Conservation (phyloP, 495 filamentous ascomycete species). For the Penicilliopsis zonata region DNA sequence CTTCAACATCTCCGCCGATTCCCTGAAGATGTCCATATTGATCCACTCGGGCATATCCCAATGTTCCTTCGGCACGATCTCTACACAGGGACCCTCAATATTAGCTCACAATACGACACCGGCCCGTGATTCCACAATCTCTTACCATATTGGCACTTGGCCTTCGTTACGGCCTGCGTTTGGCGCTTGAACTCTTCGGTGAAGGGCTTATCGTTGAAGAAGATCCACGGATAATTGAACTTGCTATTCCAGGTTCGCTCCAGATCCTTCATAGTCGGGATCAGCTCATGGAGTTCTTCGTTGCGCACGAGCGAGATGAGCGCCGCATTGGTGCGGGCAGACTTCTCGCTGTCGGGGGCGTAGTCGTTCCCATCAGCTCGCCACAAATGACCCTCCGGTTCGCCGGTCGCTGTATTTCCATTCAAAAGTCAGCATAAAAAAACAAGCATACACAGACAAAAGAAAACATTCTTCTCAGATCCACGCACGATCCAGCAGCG, state of each 20-base stretch:
- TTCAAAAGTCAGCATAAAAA: conserved; percentile 6
- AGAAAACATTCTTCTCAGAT: too few species aligned
- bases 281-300: conserved; percentile 68
- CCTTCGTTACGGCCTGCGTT: conserved; percentile 71
- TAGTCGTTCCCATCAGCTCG: conserved; percentile 60
- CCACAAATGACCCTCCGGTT: conserved; percentile 64
- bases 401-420: conserved; percentile 50
- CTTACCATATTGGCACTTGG: conserved; percentile 70
- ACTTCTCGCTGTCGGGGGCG: conserved; percentile 56
- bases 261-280: conserved; percentile 78
- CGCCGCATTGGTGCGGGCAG: conserved; percentile 81
- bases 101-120: too few species aligned
- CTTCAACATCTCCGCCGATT: conserved; percentile 71
- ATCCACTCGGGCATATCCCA: conserved; percentile 93
- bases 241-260: conserved; percentile 96
- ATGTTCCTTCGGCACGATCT: conserved; percentile 84
- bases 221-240: conserved; percentile 99
- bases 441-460: conserved; percentile 1
- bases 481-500: conserved; percentile 69
- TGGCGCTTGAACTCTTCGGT: conserved; percentile 79
- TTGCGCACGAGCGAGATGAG: conserved; percentile 88
- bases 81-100: too few species aligned
- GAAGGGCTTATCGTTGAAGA: conserved; percentile 94
- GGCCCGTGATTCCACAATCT: too few species aligned
- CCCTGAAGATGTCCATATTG: conserved; percentile 69